Evolutionary conservation across 2,329 filamentous ascomycete species (phyloP), one percentile per base, ranked within the genome.

Genomic region (Aspergillus sp.): DNA sequence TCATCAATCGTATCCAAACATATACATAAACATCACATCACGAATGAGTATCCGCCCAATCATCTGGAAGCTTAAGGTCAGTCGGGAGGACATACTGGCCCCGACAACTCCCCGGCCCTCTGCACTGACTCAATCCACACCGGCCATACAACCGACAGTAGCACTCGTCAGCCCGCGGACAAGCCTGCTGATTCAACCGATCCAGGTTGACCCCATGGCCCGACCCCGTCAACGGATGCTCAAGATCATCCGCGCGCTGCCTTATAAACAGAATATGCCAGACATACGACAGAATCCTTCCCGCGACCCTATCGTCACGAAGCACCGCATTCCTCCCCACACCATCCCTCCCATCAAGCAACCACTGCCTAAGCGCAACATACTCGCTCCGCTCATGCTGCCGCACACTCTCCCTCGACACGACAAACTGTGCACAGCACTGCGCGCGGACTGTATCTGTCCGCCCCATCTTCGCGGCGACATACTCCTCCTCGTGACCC

Each of bases 341-440:
- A 20, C 50, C 55, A 19, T 53, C 53, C 31, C 43, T 62, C 16
- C 65, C 67, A 61, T 79, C 76, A 6, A 79, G 65, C 31, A 84
- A 64, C 81, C 81, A 84, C 56, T 81, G 76, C 34, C 81, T 70
- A 48, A 83, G 66, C 20, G 78, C 79, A 13, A 78, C 60, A 59
- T 82, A 82, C 57, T 82, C 78, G 10, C 77, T 76, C 1, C 72
- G 69, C 0, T 73, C 71, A 63, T 81, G 78, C 53, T 76, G 74
- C 64, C 72, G 76, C 16, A 83, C 73, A 16, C 73, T 70, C 11
- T 77, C 71, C 4, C 77, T 67, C 3, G 76, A 71, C 19, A 82
- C 79, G 11, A 76, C 78, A 61, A 83, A 84, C 56, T 82, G 81
- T 10, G 80, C 81, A 66, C 80, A 83, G 61, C 81, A 84, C 64